Percentiles rank a stretch among this genome's conserved stretches.
phyloP scores from a whole-genome alignment of 2,329 filamentous ascomycete species.

The Pestalotiopsis sp. region DNA sequence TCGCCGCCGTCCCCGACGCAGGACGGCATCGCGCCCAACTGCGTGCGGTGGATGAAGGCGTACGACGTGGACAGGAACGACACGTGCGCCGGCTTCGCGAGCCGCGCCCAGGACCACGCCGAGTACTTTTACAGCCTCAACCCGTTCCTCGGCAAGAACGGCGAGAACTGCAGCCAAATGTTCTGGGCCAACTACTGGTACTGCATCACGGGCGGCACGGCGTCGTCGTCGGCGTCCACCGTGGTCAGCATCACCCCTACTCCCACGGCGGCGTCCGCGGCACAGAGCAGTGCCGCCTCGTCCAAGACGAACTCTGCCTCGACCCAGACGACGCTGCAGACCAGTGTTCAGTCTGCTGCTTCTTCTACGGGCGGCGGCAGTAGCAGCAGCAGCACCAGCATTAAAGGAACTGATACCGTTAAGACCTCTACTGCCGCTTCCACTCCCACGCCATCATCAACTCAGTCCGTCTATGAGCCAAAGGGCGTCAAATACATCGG shows the following conservation, averaged over 20 bases:
- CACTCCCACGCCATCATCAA: background rate
- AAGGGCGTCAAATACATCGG: background rate
- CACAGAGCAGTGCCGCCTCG: background rate
- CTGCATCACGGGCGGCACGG: background rate
- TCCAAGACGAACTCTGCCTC: background rate
- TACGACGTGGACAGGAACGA: constrained; percentile 11
- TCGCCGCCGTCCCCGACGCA: constrained; percentile 12
- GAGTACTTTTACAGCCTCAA: constrained; percentile 12
- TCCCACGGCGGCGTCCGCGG: background rate
- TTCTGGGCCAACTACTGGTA: constrained; percentile 17
- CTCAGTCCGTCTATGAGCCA: background rate
- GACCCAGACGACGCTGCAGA: background rate
- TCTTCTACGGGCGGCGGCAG: background rate
- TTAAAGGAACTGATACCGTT: background rate
- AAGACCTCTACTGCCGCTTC: background rate
- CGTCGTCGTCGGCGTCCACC: background rate
- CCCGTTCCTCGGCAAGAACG: constrained; percentile 15
- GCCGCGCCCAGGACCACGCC: constrained; percentile 4
- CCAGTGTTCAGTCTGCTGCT: background rate
- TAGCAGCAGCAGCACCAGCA: background rate
- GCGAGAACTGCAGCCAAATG: constrained; percentile 13
- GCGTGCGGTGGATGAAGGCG: constrained; percentile 14
- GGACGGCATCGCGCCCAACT: constrained; percentile 15
- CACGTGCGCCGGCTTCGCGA: constrained; percentile 9
- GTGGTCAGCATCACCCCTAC: background rate